A percentile compares a stretch with the other conserved stretches of the same genome.
Evolutionary conservation across 768 basidiomycete genomes (phyloP).

Genomic region (Boletus vermiculosoides): DNA sequence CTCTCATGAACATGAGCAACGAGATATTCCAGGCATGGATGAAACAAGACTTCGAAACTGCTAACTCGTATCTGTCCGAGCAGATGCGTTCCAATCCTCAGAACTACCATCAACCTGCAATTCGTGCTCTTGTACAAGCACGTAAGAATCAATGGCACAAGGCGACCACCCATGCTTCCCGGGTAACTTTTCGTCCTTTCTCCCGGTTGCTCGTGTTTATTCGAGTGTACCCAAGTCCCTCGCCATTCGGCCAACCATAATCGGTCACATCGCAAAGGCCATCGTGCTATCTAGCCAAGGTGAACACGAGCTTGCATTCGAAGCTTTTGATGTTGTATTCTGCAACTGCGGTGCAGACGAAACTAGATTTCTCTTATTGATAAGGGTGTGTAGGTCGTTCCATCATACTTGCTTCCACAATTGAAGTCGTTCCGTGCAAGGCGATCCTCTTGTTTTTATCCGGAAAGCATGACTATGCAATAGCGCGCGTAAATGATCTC

Average conservation of each 20-base stretch:
- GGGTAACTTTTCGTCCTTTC: background rate
- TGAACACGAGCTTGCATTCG: background rate
- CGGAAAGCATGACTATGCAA: background rate
- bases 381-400: background rate
- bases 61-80: too few relatives aligned
- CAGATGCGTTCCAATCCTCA: background rate
- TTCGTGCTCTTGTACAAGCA: slow-evolving; percentile 1
- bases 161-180: background rate
- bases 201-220: background rate
- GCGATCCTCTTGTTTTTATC: background rate
- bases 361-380: background rate
- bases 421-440: background rate
- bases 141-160: background rate
- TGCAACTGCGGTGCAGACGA: background rate
- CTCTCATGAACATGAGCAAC: background rate
- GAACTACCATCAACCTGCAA: background rate
- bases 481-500: background rate
- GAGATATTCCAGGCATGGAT: slow-evolving; percentile 1
- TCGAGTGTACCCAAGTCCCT: background rate
- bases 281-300: background rate
- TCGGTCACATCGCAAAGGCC: background rate
- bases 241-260: background rate
- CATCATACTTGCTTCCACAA: too few relatives aligned
- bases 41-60: background rate
- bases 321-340: background rate